Evolutionary conservation across 345 rosid species (phyloP), one percentile per base, ranked within the genome.

Genomic region (Heritiera fomes): DNA sequence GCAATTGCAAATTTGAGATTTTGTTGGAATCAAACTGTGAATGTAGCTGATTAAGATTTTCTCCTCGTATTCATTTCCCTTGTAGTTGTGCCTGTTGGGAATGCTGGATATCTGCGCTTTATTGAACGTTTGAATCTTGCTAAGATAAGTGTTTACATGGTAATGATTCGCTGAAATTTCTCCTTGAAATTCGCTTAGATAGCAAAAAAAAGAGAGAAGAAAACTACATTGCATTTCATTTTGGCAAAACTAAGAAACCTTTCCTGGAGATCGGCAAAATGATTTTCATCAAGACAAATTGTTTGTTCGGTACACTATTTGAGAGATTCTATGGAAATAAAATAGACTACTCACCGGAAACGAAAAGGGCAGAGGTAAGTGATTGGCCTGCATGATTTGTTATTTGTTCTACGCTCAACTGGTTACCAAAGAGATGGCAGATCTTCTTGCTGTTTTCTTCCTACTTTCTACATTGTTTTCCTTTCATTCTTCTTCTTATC

Each of bases 401-500:
- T 3, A 3, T 12, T 61, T 61, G 17, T 60, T 60, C 64, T 10
- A 23, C 0, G 34, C 4, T 62, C 18, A 8, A 62, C 5, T 30
- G 38, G 6, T 11, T 62, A 30, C 18, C 66, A 30, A 6, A 30
- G 17, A 61, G 8, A 62, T 62, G 66, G 66, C 66, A 30, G 66
- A 61, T 61, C 40, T 59, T 23, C 14, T 62, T 32, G 41, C 41
- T 62, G 40, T 62, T 62, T 62, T 62, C 41, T 62, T 62, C 66
- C 41, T 30, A 7, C 66, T 62, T 30, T 32, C 5, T 30, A 12
- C 41, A 5, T 30, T 62, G 40, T 62, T 62, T 62, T 62, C 66
- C 66, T 30, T 8, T 12, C 41, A 61, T 40, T 38, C 83, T 47
- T 84, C 72, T 41, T 85, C 88, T 11, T 82, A 50, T 76, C 86